phyloP scores from a whole-genome alignment of 78 protist genomes.

The Dictyostelium firmibasis region DNA sequence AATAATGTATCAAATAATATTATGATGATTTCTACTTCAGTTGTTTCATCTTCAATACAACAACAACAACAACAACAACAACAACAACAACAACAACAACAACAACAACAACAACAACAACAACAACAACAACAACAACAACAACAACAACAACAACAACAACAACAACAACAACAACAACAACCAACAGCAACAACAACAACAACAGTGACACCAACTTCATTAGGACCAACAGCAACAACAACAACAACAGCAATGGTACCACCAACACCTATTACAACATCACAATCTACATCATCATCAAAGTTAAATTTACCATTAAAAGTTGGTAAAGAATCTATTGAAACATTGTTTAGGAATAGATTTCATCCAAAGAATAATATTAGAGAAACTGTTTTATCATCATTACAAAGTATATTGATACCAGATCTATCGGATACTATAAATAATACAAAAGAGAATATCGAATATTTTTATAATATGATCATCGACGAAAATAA shows the following conservation, averaged over 20 bases:
- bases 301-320: neutral
- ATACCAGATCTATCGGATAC: neutral
- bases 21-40: neutral
- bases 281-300: neutral
- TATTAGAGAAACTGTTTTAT: constrained; percentile 51
- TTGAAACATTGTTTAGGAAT: constrained; percentile 32
- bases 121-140: neutral
- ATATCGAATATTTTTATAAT: neutral
- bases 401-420: constrained; percentile 16
- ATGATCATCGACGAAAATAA: neutral
- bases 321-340: constrained; percentile 2
- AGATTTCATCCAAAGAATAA: constrained; percentile 73
- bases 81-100: neutral
- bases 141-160: neutral
- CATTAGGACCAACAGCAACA: neutral
- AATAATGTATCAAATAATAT: neutral
- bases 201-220: neutral
- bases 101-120: constrained; percentile 30
- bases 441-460: constrained; percentile 2
- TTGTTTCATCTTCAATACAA: neutral
- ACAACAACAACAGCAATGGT: neutral
- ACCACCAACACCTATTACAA: neutral
- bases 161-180: neutral
- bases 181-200: neutral
- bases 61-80: constrained; percentile 8